Conservation (phyloP, 495 filamentous ascomycete species). For the Xylaria nigripes region DNA sequence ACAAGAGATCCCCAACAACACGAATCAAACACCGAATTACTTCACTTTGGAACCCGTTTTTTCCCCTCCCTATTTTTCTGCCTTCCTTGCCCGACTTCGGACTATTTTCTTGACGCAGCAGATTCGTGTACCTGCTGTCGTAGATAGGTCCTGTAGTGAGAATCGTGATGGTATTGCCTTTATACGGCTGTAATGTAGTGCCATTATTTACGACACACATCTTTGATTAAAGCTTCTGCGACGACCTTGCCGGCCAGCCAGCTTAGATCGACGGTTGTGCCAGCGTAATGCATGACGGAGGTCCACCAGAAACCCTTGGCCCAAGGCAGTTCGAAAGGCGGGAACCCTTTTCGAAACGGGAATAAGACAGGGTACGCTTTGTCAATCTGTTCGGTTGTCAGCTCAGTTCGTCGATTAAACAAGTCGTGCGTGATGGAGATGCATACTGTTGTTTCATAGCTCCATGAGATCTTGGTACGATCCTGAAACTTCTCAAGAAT, state of each 20-base stretch:
- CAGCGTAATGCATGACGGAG: slow-evolving; percentile 15
- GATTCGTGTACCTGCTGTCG: no score
- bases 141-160: no score
- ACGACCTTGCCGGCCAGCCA: slow-evolving; percentile 22
- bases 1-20: no score
- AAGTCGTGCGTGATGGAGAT: no score
- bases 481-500: slow-evolving; percentile 3
- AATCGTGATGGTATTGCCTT: no score
- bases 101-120: no score
- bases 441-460: slow-evolving; percentile 16
- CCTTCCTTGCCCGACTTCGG: no score
- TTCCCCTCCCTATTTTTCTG: no score
- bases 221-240: slow-evolving; percentile 17
- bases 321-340: slow-evolving; percentile 15
- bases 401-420: background rate
- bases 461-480: slow-evolving; percentile 16
- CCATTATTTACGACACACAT: background rate
- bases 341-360: slow-evolving; percentile 10
- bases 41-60: no score
- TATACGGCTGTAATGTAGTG: background rate
- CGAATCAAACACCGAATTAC: no score
- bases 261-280: slow-evolving; percentile 19
- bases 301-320: slow-evolving; percentile 23
- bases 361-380: slow-evolving; percentile 16
- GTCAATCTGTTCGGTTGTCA: slow-evolving; percentile 12